Percentiles rank a stretch among this genome's conserved stretches.
These are phyloP conservation scores for Retiboletus flavoniger DNA, from an alignment of 1,284 basidiomycete genomes.

Conservation along the genomic window DNA sequence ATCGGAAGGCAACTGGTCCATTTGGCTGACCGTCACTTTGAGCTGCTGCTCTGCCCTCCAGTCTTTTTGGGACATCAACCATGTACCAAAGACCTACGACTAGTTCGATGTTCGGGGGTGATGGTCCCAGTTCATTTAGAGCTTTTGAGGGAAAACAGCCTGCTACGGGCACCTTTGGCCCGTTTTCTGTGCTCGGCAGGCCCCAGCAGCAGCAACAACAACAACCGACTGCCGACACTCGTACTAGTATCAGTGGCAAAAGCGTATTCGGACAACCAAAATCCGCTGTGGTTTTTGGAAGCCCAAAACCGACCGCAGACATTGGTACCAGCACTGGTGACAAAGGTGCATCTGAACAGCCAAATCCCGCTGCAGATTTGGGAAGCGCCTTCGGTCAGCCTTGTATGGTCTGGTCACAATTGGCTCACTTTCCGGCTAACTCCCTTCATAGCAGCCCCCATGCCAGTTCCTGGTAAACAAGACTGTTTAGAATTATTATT, in stretches of 20 bases:
- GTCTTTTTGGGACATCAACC: constrained; percentile 43
- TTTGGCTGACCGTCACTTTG: constrained; percentile 42
- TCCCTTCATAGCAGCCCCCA: not conserved
- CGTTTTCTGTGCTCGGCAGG: constrained; percentile 36
- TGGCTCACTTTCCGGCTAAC: not conserved
- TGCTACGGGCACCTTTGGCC: constrained; percentile 41
- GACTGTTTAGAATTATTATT: constrained; percentile 22
- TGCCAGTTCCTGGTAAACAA: constrained; percentile 7
- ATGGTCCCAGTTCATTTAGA: constrained; percentile 24
- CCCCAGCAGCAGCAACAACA: constrained; percentile 9
- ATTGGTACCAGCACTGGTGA: constrained; percentile 11
- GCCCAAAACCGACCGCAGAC: too few species aligned
- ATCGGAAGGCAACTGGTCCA: constrained; percentile 60
- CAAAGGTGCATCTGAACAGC: constrained; percentile 43
- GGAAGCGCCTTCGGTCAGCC: constrained; percentile 34
- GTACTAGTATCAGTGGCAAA: too few species aligned
- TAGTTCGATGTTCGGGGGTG: constrained; percentile 32
- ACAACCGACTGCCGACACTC: too few species aligned
- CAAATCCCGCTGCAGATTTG: constrained; percentile 42
- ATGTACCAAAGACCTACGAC: constrained; percentile 34
- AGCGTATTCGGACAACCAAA: too few species aligned
- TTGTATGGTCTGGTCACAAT: constrained; percentile 14
- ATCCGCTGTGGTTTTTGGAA: too few species aligned
- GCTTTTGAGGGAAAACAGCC: constrained; percentile 30
- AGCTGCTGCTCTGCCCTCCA: constrained; percentile 24